Evolutionary conservation across 108 stramenopile genomes (phyloP).

Genomic region (Epithemia pelagica): DNA sequence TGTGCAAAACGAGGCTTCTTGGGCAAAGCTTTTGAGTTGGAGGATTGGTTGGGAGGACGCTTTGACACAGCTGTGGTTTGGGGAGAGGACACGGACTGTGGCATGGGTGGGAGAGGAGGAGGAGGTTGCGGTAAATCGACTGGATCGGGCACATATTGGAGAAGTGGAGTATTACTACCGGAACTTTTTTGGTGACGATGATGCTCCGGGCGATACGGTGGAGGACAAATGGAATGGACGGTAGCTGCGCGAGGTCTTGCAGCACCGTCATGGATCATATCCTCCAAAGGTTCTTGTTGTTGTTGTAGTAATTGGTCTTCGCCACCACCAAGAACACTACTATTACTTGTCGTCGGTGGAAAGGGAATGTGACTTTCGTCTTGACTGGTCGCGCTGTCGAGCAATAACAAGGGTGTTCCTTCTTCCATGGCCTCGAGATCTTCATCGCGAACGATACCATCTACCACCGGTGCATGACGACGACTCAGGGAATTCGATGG

Average conservation of each 20-base stretch:
- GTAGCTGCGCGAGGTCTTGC: no score
- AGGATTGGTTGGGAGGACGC: not conserved
- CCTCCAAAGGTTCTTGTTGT: not conserved
- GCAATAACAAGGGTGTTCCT: not conserved
- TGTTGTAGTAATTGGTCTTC: not conserved
- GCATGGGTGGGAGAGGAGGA: not conserved
- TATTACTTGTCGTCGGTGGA: no score
- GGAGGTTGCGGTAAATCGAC: not conserved
- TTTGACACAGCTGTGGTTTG: not conserved
- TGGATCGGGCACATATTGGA: not conserved
- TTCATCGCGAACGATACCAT: constrained; percentile 1
- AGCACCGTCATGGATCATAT: no score
- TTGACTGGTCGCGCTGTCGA: not conserved
- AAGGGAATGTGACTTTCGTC: not conserved
- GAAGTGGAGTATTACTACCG: not conserved
- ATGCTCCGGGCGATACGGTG: no score
- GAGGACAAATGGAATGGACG: no score
- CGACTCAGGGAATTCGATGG: not conserved
- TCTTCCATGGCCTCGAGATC: not conserved
- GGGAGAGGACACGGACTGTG: not conserved
- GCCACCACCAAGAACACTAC: no score
- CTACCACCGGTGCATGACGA: not conserved
- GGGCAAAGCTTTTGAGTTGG: not conserved
- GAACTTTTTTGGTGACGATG: not conserved
- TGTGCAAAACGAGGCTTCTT: constrained; percentile 7